Conservation (phyloP, 805 yeast genomes). For the Ogataea methylovora region DNA sequence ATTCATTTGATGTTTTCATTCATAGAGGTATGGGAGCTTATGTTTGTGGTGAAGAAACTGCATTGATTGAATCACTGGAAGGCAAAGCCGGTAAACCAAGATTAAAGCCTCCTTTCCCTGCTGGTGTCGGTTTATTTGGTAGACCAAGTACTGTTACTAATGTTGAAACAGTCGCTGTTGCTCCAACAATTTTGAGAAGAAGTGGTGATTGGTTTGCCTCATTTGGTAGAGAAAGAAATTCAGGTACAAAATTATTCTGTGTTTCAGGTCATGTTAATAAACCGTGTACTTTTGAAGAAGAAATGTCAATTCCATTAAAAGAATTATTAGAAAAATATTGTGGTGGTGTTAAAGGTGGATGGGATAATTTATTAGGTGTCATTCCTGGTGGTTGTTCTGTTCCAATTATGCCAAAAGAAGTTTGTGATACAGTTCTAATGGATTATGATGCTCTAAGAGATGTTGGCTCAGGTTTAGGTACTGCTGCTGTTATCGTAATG, state of each 20-base stretch:
- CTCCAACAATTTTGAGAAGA: slow-evolving; percentile 83
- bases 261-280: slow-evolving; percentile 87
- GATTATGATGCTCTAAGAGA: slow-evolving; percentile 83
- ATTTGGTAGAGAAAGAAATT: slow-evolving; percentile 79
- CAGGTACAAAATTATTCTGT: slow-evolving; percentile 79
- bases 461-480: slow-evolving; percentile 82
- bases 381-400: slow-evolving; percentile 91
- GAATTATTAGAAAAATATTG: slow-evolving; percentile 83
- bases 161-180: slow-evolving; percentile 86
- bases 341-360: slow-evolving; percentile 87
- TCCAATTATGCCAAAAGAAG: slow-evolving; percentile 65
- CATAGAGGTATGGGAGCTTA: slow-evolving; percentile 95
- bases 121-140: slow-evolving; percentile 87
- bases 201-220: slow-evolving; percentile 84
- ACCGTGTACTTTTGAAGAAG: slow-evolving; percentile 91
- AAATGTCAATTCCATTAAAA: slow-evolving; percentile 81
- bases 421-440: slow-evolving; percentile 68
- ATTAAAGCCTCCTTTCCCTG: slow-evolving; percentile 92
- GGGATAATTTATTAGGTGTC: slow-evolving; percentile 85
- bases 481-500: slow-evolving; percentile 91
- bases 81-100: slow-evolving; percentile 94
- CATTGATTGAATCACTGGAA: slow-evolving; percentile 79
- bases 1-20: slow-evolving; percentile 72
- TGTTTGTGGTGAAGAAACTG: slow-evolving; percentile 90
- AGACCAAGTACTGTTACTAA: slow-evolving; percentile 88